Base-by-base conservation (phyloP, 2,329 filamentous ascomycete species). In the Aspergillus jensenii region DNA sequence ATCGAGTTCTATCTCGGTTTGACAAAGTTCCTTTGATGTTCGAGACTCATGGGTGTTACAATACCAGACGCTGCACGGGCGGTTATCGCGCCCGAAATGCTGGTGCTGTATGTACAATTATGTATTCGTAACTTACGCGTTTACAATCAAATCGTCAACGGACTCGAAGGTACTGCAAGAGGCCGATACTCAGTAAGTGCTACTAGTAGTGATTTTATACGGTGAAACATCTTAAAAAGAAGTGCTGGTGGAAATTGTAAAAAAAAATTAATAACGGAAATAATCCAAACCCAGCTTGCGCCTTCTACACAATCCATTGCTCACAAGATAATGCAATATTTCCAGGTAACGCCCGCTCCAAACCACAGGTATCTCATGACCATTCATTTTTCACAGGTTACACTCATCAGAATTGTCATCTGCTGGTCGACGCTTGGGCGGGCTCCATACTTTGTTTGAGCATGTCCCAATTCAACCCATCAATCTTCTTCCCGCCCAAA, bases 401-500 rank as follows among this genome's bases (percentile, higher is more conserved):
- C 19, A 6, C 33, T 53, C 37, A 46, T 40, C 31, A 60, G 48
- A 47, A 48, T 39, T 53, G 31, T 21, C 52, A 41, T 39, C 51
- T 51, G 23, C 56, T 55, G 52, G 63, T 63, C 59, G 59, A 60
- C 37, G 55, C 60, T 50, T 69, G 65, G 9, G 62, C 62, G 47
- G 64, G 66, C 41, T 65, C 67, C 61, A 76, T 67, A 62, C 73
- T 75, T 45, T 71, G 65, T 50, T 68, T 74, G 52, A 80, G 67
- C 60, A 72, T 70, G 62, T 84, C 80, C 82, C 82, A 85, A 56
- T 78, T 82, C 41, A 84, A 66, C 8, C 80, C 80, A 52, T 81
- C 79, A 39, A 78, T 71, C 62, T 76, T 79, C 59, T 75, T 75
- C 7, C 81, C 80, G 15, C 72, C 71, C 33, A 79, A 61, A 3